Evolutionary conservation across 2,329 filamentous ascomycete genomes (phyloP), one percentile per base, ranked within the genome.

Genomic region (Trichoderma guizhouense): DNA sequence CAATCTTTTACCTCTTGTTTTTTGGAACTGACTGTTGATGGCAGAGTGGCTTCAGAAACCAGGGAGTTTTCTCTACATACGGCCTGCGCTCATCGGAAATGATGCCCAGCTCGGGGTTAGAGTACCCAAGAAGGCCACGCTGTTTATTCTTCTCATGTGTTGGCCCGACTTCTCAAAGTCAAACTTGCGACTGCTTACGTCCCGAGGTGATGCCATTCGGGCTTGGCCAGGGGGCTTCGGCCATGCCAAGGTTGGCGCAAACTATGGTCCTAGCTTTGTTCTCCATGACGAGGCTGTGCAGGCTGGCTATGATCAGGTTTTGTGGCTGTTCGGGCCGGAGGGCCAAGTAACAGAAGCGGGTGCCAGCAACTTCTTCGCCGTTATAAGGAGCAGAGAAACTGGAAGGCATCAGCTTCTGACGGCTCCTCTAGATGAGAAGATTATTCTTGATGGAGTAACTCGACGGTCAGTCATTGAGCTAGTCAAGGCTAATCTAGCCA

Each of bases 171-270:
- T 34, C 32, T 34, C 32, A 0, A 34, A 34, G 32, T 34, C 32
- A 34, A 34, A 12, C 32, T 34, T 34, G 32, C 32, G 32, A 34
- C 32, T 34, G 32, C 32, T 34, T 34, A 34, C 32, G 15, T 43
- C 39, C 18, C 39, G 18, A n/a, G 18, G 15, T 18, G 93, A 97
- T 81, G 92, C 91, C 84, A 90, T 97, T 72, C 91, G 95, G 74
- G 94, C 95, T 12, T 98, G 95, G 95, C 94, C 93, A 24, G 95
- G 95, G 73, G 95, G 95, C 8, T 97, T 97, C 81, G 95, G 95
- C 1, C 94, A 92, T 79, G 93, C 94, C 73, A 98, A 98, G 83
- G 89, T 98, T 36, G 95, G 95, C 68, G 95, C 94, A 73, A 98
- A 97, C 85, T 97, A 97, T 81, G 95, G 94, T 0, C 95, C 95